Evolutionary conservation across 75 land plant species (phyloP).

Genomic region (Sequoia sempervirens): DNA sequence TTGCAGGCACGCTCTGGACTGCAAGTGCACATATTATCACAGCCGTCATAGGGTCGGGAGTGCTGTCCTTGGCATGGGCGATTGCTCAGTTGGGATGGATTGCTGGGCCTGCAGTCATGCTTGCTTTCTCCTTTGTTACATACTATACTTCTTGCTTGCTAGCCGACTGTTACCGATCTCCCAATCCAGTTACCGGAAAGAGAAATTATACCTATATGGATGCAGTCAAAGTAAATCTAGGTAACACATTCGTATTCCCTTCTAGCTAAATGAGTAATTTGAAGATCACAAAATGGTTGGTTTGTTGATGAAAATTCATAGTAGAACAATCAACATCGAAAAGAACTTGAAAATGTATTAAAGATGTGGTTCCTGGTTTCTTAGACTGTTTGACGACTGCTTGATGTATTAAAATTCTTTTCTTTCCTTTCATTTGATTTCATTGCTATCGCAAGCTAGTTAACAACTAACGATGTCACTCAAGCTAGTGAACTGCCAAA

Average conservation of each 20-base stretch:
- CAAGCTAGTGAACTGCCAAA: too few relatives aligned
- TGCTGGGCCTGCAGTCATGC: constrained; percentile 57
- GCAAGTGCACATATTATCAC: constrained; percentile 85
- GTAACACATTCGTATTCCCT: not conserved
- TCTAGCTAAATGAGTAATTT: too few relatives aligned
- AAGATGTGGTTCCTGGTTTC: too few relatives aligned
- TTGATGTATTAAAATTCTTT: too few relatives aligned
- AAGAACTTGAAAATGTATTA: too few relatives aligned
- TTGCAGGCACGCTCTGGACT: constrained; percentile 48
- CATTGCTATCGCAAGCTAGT: too few relatives aligned
- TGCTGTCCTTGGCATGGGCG: constrained; percentile 81
- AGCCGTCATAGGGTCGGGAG: constrained; percentile 81
- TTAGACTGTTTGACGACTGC: too few relatives aligned
- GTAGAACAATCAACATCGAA: too few relatives aligned
- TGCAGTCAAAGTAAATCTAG: constrained; percentile 41
- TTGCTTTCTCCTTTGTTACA: constrained; percentile 54
- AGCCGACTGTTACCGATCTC: constrained; percentile 66
- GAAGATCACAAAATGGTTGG: too few relatives aligned
- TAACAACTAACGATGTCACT: too few relatives aligned
- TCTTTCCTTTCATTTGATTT: too few relatives aligned
- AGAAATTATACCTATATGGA: constrained; percentile 72
- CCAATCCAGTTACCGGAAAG: constrained; percentile 65
- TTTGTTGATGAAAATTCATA: too few relatives aligned
- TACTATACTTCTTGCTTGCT: constrained; percentile 60
- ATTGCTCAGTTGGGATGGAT: constrained; percentile 82